phyloP scores from a whole-genome alignment of 169 alveolate genomes.

The Eimeria praecox region DNA sequence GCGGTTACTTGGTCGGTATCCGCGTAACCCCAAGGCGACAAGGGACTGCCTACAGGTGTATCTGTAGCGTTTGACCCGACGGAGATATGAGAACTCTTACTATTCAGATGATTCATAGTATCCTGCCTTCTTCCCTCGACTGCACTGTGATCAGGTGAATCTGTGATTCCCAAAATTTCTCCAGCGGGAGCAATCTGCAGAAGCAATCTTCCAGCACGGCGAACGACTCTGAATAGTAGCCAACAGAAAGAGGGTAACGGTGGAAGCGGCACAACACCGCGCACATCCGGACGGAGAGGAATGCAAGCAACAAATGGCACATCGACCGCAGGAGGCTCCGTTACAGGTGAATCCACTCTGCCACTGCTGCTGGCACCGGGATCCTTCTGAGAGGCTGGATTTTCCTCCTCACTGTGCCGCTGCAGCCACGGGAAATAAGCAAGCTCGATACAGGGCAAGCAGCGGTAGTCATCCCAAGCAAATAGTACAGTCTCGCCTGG shows the following conservation, averaged over 20 bases:
- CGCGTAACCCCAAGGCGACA: slow-evolving; percentile 25
- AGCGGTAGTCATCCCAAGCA: slow-evolving; percentile 78
- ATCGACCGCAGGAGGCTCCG: neutral
- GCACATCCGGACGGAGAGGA: slow-evolving; percentile 36
- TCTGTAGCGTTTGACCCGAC: neutral
- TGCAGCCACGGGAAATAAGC: slow-evolving; percentile 59
- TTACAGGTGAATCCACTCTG: neutral
- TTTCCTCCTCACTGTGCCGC: neutral
- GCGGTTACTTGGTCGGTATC: slow-evolving; percentile 11
- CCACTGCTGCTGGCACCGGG: neutral
- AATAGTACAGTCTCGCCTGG: slow-evolving; percentile 77
- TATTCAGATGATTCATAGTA: neutral
- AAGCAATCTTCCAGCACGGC: slow-evolving; percentile 43
- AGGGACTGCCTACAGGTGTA: neutral
- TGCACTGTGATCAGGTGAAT: neutral
- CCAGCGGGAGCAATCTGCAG: slow-evolving; percentile 63
- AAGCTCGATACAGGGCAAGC: slow-evolving; percentile 65
- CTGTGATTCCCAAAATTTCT: neutral
- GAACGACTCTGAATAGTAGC: slow-evolving; percentile 43
- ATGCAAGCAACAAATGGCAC: slow-evolving; percentile 57
- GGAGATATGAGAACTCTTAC: neutral
- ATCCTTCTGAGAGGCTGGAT: neutral
- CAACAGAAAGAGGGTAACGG: slow-evolving; percentile 43
- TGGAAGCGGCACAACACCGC: slow-evolving; percentile 44
- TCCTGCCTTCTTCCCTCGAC: neutral